Conservation (phyloP, 2,329 filamentous ascomycete species). For the Colletotrichum trifolii region DNA sequence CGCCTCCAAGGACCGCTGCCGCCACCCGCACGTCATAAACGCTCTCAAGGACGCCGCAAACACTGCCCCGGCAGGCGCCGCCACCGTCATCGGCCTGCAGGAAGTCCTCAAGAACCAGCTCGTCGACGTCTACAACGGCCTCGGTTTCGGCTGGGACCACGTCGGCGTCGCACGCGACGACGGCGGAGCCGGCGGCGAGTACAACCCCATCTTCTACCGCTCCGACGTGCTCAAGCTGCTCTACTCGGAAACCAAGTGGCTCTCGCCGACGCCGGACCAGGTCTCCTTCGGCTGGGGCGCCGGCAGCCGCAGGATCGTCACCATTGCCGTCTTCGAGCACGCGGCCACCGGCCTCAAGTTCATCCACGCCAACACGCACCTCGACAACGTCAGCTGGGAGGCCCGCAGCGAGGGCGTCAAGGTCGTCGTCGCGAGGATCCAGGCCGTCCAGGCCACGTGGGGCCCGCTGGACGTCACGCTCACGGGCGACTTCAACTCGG, state of each 20-base stretch:
- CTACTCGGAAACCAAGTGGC: conserved; percentile 68
- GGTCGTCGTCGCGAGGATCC: conserved; percentile 52
- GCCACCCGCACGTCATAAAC: conserved; percentile 63
- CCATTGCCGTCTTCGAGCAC: conserved; percentile 59
- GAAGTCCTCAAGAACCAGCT: conserved; percentile 74
- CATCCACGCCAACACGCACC: conserved; percentile 62
- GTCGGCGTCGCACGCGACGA: conserved; percentile 66
- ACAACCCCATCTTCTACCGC: conserved; percentile 73
- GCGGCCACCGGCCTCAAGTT: conserved; percentile 49
- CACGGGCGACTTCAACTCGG: conserved; percentile 64
- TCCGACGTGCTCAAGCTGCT: conserved; percentile 61
- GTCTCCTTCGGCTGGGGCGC: conserved; percentile 70
- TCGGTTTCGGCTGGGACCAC: conserved; percentile 60
- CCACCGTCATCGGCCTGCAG: conserved; percentile 72
- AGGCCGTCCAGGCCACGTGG: conserved; percentile 38
- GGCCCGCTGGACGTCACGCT: conserved; percentile 52
- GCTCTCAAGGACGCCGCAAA: conserved; percentile 66
- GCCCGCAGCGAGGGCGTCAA: conserved; percentile 57
- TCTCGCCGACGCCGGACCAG: conserved; percentile 67
- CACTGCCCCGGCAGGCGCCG: conserved; percentile 51
- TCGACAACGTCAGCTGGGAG: conserved; percentile 59
- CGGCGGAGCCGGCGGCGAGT: conserved; percentile 70
- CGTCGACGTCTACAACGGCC: conserved; percentile 63
- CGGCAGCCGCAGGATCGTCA: conserved; percentile 57
- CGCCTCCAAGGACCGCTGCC: conserved; percentile 51